Percentiles rank a stretch among this genome's conserved stretches.
These are phyloP conservation scores for Xylaria grammica DNA, from an alignment of 495 filamentous ascomycete species.

Conservation along the genomic window DNA sequence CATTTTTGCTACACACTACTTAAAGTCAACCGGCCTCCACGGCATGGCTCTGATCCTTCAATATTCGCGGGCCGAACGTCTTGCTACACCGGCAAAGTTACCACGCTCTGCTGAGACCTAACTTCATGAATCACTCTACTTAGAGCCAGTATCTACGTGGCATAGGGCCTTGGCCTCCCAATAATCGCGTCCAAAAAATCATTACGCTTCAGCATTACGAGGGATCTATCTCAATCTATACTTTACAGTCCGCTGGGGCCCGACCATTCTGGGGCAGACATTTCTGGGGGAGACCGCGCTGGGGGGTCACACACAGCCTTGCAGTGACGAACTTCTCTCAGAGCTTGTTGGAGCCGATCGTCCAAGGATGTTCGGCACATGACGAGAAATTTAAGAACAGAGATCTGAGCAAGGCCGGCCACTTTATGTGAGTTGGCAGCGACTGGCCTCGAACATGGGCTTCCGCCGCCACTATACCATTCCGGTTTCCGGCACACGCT, in stretches of 20 bases:
- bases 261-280: neutral
- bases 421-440: conserved; percentile 26
- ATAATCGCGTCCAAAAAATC: neutral
- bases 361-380: conserved; percentile 30
- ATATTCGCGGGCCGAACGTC: no score
- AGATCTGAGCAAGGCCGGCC: conserved; percentile 47
- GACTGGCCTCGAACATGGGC: conserved; percentile 28
- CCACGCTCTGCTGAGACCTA: neutral
- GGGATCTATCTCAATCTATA: neutral
- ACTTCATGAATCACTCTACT: no score
- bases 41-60: no score
- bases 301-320: conserved; percentile 11
- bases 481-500: conserved; percentile 8
- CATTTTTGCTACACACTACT: no score
- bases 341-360: conserved; percentile 30
- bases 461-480: conserved; percentile 24
- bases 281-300: neutral
- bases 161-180: neutral
- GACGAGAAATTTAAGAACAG: conserved; percentile 46
- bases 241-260: neutral
- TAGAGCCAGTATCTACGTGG: neutral
- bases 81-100: no score
- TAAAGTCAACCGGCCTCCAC: no score
- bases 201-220: neutral
- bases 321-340: conserved; percentile 32